A percentile compares a stretch with the other conserved stretches of the same genome.
Conservation (phyloP, 768 basidiomycete species). For the Lanmaoa pseudosensibilis region DNA sequence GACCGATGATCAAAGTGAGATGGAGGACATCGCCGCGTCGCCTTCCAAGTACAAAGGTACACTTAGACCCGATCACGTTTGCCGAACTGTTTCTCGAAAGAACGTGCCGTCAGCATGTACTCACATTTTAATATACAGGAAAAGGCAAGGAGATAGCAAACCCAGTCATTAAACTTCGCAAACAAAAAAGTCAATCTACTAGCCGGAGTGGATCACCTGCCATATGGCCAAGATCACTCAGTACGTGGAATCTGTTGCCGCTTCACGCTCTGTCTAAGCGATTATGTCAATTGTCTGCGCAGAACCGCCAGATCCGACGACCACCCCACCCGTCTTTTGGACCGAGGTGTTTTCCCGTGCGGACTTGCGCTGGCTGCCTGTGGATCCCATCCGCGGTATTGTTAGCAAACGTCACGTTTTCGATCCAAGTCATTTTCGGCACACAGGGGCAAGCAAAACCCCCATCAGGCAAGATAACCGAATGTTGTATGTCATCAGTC, state of each 20-base stretch:
- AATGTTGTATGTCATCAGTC: slow-evolving; percentile 89
- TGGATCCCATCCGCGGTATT: slow-evolving; percentile 81
- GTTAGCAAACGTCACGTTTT: slow-evolving; percentile 81
- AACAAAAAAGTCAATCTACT: slow-evolving; percentile 50
- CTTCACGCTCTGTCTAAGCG: slow-evolving; percentile 19
- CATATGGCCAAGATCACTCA: slow-evolving; percentile 13
- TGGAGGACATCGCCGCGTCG: slow-evolving; percentile 38
- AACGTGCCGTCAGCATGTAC: slow-evolving; percentile 1
- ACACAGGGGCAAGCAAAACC: slow-evolving; percentile 16
- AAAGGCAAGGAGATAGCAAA: slow-evolving; percentile 60
- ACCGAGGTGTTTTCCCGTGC: slow-evolving; percentile 94
- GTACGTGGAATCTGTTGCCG: slow-evolving; percentile 18
- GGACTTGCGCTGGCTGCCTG: slow-evolving; percentile 87
- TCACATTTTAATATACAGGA: slow-evolving; percentile 33
- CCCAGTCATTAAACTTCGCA: slow-evolving; percentile 59
- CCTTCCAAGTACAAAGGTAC: slow-evolving; percentile 37
- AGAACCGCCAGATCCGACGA: slow-evolving; percentile 49
- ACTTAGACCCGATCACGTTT: slow-evolving; percentile 15
- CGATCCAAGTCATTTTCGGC: slow-evolving; percentile 55
- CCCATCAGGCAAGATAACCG: slow-evolving; percentile 60
- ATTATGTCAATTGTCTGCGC: slow-evolving; percentile 22
- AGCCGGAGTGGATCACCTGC: slow-evolving; percentile 36
- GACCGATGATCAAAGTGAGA: slow-evolving; percentile 38
- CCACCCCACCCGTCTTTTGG: slow-evolving; percentile 89
- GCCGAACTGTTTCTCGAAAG: background rate